Conservation (phyloP, 1,284 basidiomycete species). For the Pyrrhoderma noxium region DNA sequence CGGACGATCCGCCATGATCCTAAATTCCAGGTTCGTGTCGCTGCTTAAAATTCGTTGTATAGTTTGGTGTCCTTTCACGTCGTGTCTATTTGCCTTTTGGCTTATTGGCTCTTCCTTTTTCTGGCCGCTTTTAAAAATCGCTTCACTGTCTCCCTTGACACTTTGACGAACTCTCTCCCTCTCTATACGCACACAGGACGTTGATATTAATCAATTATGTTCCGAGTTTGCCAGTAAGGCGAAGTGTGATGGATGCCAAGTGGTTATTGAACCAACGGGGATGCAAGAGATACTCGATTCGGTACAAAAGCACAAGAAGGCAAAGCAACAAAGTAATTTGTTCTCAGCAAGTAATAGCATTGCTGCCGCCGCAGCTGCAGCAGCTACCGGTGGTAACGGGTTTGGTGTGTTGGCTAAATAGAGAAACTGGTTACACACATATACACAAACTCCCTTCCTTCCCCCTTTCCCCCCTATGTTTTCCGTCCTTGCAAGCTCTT, state of each 20-base stretch:
- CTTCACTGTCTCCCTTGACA: neutral
- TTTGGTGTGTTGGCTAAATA: slow-evolving; percentile 1
- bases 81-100: neutral
- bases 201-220: slow-evolving; percentile 70
- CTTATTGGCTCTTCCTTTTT: neutral
- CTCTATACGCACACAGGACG: slow-evolving; percentile 38
- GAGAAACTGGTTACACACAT: neutral
- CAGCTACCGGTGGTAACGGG: neutral
- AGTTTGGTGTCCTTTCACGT: neutral
- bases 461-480: too few relatives aligned
- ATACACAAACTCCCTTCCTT: neutral
- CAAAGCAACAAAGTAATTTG: slow-evolving; percentile 8
- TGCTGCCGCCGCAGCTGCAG: neutral
- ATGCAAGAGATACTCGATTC: slow-evolving; percentile 58
- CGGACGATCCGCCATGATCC: slow-evolving; percentile 63
- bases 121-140: neutral
- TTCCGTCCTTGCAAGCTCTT: too few relatives aligned
- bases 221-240: slow-evolving; percentile 72
- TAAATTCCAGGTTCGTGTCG: slow-evolving; percentile 52
- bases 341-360: slow-evolving; percentile 3
- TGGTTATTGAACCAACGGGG: slow-evolving; percentile 65
- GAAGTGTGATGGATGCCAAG: slow-evolving; percentile 71
- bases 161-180: slow-evolving; percentile 6
- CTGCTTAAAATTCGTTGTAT: neutral
- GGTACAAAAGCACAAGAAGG: slow-evolving; percentile 26